Conservation (phyloP, 2,329 filamentous ascomycete species). For the Trichophyton mentagrophytes region DNA sequence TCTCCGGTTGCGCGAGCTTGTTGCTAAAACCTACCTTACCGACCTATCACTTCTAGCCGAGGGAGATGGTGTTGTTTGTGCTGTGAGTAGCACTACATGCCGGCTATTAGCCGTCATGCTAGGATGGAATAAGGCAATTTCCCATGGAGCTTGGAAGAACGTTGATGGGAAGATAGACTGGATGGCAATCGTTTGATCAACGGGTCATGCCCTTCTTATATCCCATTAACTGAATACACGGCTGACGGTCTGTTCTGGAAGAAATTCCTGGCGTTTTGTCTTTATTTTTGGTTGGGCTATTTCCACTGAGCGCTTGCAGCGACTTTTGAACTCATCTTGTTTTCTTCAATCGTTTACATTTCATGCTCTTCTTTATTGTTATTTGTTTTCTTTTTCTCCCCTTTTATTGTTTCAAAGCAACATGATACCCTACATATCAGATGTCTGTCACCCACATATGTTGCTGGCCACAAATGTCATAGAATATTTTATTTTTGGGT, state of each 20-base stretch:
- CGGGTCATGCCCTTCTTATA: background rate
- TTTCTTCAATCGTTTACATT: background rate
- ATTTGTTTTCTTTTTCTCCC: background rate
- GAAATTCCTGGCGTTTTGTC: background rate
- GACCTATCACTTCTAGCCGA: slow-evolving; percentile 62
- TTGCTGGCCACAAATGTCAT: slow-evolving; percentile 1
- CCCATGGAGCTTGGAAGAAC: slow-evolving; percentile 56
- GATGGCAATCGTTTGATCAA: slow-evolving; percentile 33
- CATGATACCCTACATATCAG: slow-evolving; percentile 1
- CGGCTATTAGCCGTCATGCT: slow-evolving; percentile 71
- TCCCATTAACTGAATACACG: background rate
- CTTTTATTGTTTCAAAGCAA: background rate
- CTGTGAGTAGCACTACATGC: slow-evolving; percentile 52
- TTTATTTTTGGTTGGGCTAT: background rate
- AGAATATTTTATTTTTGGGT: background rate
- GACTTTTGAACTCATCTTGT: background rate
- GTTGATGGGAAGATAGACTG: slow-evolving; percentile 60
- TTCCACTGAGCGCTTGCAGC: slow-evolving; percentile 2
- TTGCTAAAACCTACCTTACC: slow-evolving; percentile 70
- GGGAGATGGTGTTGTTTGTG: slow-evolving; percentile 61
- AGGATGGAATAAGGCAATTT: slow-evolving; percentile 60
- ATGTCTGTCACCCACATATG: background rate
- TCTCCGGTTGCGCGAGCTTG: slow-evolving; percentile 56
- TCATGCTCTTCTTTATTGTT: no score
- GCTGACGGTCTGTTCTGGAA: background rate